phyloP scores from a whole-genome alignment of 78 protist species.

The Ministeria vibrans region DNA sequence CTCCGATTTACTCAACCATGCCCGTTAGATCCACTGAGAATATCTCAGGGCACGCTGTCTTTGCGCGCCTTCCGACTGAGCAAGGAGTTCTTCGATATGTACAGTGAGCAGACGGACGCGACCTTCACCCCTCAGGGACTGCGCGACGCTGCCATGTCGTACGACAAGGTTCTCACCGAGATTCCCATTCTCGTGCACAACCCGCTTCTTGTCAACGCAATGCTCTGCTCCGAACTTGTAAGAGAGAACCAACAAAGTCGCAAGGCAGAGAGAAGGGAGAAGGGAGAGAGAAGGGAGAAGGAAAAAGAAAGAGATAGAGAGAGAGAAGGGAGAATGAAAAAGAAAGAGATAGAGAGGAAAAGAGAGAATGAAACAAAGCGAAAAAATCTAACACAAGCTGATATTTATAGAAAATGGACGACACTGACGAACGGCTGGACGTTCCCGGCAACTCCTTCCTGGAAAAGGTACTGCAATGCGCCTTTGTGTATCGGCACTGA shows the following conservation, averaged over 20 bases:
- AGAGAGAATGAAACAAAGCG: no score
- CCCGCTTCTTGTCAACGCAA: slow-evolving; percentile 54
- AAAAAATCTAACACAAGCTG: background rate
- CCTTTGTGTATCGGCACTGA: no score
- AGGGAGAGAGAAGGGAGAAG: no score
- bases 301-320: no score
- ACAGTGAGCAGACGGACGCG: slow-evolving; percentile 8
- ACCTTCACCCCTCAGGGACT: background rate
- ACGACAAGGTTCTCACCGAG: slow-evolving; percentile 57
- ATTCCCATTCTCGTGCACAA: slow-evolving; percentile 69
- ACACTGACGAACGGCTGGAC: slow-evolving; percentile 62
- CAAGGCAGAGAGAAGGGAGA: no score
- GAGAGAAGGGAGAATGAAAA: no score
- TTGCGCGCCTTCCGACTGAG: slow-evolving; percentile 68
- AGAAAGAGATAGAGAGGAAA: no score
- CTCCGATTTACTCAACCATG: no score
- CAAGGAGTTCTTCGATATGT: slow-evolving; percentile 48
- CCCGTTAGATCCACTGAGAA: slow-evolving; percentile 57
- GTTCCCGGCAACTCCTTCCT: slow-evolving; percentile 50
- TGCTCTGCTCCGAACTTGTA: no score
- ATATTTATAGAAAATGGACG: no score
- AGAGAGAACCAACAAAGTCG: no score
- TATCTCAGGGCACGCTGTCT: slow-evolving; percentile 61
- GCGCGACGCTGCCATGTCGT: slow-evolving; percentile 32
- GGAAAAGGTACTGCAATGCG: slow-evolving; percentile 64